phyloP scores from a whole-genome alignment of 2,329 filamentous ascomycete species.

The Fusarium sp. region DNA sequence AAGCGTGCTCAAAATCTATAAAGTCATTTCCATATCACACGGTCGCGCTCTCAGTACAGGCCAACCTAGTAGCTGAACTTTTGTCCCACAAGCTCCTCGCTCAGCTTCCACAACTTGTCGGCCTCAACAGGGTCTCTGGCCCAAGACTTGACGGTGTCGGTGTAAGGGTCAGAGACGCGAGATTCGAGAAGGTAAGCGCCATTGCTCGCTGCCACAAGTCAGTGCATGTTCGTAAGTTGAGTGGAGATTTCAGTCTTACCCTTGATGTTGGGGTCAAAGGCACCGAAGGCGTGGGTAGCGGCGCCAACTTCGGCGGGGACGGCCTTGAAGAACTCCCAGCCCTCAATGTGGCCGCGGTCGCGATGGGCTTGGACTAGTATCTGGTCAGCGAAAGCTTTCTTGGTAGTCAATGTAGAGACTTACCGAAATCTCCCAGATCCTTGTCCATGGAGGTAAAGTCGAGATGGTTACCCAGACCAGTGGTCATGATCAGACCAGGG shows the following conservation, averaged over 20 bases:
- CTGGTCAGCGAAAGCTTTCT: neutral
- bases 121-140: slow-evolving; percentile 55
- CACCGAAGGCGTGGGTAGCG: slow-evolving; percentile 55
- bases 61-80: slow-evolving; percentile 53
- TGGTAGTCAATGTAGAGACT: fast-evolving
- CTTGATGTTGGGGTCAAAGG: slow-evolving; percentile 55
- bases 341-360: slow-evolving; percentile 40
- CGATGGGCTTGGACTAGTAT: slow-evolving; percentile 38
- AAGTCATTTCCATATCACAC: too few relatives aligned
- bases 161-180: slow-evolving; percentile 51
- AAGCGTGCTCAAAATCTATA: too few relatives aligned
- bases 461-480: slow-evolving; percentile 43
- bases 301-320: slow-evolving; percentile 50
- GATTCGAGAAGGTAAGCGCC: slow-evolving; percentile 53
- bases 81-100: slow-evolving; percentile 62
- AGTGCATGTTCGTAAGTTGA: neutral
- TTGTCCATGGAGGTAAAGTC: slow-evolving; percentile 32
- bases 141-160: slow-evolving; percentile 51
- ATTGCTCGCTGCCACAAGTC: slow-evolving; percentile 46
- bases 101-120: slow-evolving; percentile 62
- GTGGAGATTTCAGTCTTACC: slow-evolving; percentile 16
- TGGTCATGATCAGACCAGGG: slow-evolving; percentile 51
- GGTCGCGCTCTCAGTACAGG: neutral
- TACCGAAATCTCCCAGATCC: slow-evolving; percentile 40
- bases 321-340: slow-evolving; percentile 37